Evolutionary conservation across 768 basidiomycete genomes (phyloP), one percentile per base, ranked within the genome.

Genomic region (Galerina sulciceps): DNA sequence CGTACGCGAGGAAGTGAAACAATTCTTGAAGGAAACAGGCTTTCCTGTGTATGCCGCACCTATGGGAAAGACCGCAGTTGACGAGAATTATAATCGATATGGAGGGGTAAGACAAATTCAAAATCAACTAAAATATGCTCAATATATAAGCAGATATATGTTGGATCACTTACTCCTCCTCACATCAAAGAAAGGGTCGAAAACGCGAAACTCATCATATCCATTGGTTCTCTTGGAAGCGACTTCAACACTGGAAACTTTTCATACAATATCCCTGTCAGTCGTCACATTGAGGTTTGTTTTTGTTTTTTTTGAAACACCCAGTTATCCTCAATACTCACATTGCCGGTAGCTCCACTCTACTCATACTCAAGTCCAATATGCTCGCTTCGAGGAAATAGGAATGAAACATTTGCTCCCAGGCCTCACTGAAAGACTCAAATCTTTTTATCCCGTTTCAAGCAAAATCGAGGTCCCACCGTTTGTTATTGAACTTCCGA

Each of bases 181-280:
- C 80, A 76, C 22, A 76, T 93, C 62, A 89, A 86, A 71, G 83
- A 86, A 53, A 84, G 80, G 59, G 85, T 95, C 26, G 93, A 96
- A 72, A 76, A 69, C 2, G 86, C 92, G 4, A 90, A 88, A 62
- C 76, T 95, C 42, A 85, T 93, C 50, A 67, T 96, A 11, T 90
- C 89, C 11, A 76, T 96, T 57, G 91, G 92, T 4, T 73, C 76
- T 1, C 75, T 92, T 49, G 85, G 83, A 68, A 86, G 83, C 45
- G 93, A 96, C 71, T 94, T 93, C 78, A 96, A 96, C 72, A 92
- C 91, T 1, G 94, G 93, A 34, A 90, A 89, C 71, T 94, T 93
- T 73, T 89, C 89, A 0, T 93, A 91, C 66, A 83, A 82, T 49
- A 86, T 89, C 45, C 85, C 88, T 4, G 77, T 77, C 0, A 70